phyloP scores from a whole-genome alignment of 495 filamentous ascomycete genomes.

The Neurospora terricola region DNA sequence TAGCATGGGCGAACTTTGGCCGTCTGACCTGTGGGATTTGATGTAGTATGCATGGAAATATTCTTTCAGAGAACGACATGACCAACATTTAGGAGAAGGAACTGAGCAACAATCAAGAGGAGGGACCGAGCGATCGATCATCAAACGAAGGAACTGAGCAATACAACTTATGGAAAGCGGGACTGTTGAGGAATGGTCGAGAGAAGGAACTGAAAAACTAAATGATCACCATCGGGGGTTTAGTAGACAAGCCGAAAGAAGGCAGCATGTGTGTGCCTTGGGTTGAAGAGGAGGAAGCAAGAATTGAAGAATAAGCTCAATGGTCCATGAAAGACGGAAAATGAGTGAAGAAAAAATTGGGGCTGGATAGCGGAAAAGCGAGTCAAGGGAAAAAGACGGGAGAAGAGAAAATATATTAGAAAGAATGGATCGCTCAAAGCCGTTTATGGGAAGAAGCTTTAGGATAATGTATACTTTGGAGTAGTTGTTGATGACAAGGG shows the following conservation, averaged over 20 bases:
- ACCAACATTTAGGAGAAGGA: constrained; percentile 57
- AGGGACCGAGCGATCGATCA: background rate
- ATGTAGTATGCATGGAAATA: background rate
- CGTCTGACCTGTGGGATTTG: background rate
- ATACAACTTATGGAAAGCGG: no score
- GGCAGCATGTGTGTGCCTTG: background rate
- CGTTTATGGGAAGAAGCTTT: background rate
- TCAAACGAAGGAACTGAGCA: background rate
- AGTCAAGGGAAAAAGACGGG: background rate
- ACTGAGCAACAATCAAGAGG: constrained; percentile 16
- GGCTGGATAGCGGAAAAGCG: background rate
- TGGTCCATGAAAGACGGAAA: constrained; percentile 2
- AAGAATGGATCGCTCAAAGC: background rate
- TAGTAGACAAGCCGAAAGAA: background rate
- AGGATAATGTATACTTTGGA: background rate
- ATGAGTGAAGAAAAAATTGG: background rate
- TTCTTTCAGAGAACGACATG: constrained; percentile 76
- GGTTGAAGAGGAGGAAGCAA: constrained; percentile 11
- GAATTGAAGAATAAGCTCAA: constrained; percentile 8
- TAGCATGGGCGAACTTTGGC: background rate
- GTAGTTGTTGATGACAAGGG: background rate
- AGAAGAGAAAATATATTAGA: background rate
- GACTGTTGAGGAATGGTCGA: no score
- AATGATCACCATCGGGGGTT: background rate
- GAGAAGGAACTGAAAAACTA: no score